phyloP scores from a whole-genome alignment of 2,329 filamentous ascomycete genomes.

The Xylariales sp. region DNA sequence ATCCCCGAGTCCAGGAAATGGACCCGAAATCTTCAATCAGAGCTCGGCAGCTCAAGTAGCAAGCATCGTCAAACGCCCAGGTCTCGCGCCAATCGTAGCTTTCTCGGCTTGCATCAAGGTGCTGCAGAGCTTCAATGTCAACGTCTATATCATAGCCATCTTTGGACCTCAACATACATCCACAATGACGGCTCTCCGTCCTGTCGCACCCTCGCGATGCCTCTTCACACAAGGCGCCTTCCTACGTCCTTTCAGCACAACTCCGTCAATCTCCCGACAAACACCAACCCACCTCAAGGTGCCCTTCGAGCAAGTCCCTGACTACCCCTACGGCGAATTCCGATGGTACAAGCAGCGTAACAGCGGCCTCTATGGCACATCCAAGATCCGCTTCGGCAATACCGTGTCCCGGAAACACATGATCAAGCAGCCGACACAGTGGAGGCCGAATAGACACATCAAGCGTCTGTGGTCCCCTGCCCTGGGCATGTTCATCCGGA shows the following conservation, averaged over 20 bases:
- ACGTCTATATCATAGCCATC: too few species aligned
- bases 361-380: slow-evolving; percentile 64
- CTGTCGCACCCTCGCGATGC: slow-evolving; percentile 2
- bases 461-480: slow-evolving; percentile 63
- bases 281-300: slow-evolving; percentile 35
- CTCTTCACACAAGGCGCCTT: slow-evolving; percentile 5
- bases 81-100: too few species aligned
- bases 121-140: too few species aligned
- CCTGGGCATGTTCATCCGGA: slow-evolving; percentile 59
- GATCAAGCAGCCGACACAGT: slow-evolving; percentile 66
- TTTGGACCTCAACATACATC: background rate
- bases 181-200: slow-evolving; percentile 2
- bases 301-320: slow-evolving; percentile 40
- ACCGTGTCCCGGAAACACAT: slow-evolving; percentile 64
- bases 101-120: too few species aligned
- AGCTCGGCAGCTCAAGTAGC: too few species aligned
- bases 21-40: background rate
- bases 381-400: slow-evolving; percentile 75
- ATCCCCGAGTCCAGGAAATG: background rate
- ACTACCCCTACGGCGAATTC: slow-evolving; percentile 70
- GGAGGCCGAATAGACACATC: slow-evolving; percentile 69
- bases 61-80: too few species aligned
- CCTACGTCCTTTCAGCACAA: slow-evolving; percentile 20
- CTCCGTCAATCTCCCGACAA: slow-evolving; percentile 16
- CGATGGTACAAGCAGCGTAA: slow-evolving; percentile 76